Percentiles rank a stretch among this genome's conserved stretches.
Evolutionary conservation across 2,329 filamentous ascomycete species (phyloP).

Genomic region (Stachybotrys echinatus): DNA sequence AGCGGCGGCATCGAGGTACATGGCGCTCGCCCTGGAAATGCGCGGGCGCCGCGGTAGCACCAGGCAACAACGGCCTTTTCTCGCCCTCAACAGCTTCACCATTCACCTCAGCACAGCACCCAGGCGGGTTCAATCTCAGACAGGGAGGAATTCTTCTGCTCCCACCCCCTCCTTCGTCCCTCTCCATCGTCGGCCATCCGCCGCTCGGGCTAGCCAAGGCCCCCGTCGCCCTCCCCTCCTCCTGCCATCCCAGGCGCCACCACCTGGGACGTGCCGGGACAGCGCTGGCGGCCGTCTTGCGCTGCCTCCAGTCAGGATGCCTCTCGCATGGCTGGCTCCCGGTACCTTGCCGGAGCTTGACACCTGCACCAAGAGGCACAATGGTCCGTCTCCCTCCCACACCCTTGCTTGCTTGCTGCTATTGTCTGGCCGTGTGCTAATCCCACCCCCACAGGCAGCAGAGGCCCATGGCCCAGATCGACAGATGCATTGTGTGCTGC

Average conservation of each 20-base stretch:
- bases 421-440: neutral
- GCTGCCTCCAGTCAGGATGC: too few species aligned
- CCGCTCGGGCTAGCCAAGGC: too few species aligned
- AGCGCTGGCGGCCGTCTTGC: too few species aligned
- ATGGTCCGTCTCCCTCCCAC: neutral
- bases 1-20: neutral
- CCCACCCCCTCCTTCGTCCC: neutral
- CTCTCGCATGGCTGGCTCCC: too few species aligned
- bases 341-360: neutral
- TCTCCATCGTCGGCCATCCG: too few species aligned
- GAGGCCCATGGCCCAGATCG: neutral
- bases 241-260: too few species aligned
- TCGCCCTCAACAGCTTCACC: neutral
- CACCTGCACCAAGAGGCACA: neutral
- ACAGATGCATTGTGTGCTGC: neutral
- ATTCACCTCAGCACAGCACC: neutral
- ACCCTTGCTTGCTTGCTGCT: neutral
- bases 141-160: neutral
- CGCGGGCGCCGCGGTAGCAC: neutral
- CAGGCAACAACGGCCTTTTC: neutral
- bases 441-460: neutral
- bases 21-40: neutral
- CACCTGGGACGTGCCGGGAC: too few species aligned
- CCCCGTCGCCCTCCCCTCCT: too few species aligned
- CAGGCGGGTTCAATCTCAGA: neutral